phyloP scores from a whole-genome alignment of 352 stramenopile genomes.

The Blastocystis sp. region DNA sequence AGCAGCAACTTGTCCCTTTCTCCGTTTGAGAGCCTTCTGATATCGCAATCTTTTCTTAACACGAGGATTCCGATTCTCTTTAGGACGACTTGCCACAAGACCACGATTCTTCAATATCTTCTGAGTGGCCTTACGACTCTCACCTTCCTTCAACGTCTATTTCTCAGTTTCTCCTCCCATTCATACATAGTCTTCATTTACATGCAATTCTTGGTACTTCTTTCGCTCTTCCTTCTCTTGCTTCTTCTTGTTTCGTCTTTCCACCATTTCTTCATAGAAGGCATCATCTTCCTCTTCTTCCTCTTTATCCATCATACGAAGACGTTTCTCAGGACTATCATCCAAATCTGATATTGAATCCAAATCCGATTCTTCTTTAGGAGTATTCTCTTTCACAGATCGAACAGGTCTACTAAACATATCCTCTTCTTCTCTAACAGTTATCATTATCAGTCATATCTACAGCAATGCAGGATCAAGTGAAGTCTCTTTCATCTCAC shows the following conservation, averaged over 20 bases:
- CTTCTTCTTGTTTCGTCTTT: constrained; percentile 74
- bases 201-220: constrained; percentile 75
- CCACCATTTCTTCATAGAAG: constrained; percentile 78
- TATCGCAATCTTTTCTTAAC: constrained; percentile 97
- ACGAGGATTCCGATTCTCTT: constrained; percentile 95
- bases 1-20: constrained; percentile 88
- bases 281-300: constrained; percentile 71
- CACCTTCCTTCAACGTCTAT: constrained; percentile 76
- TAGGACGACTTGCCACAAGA: constrained; percentile 93
- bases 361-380: neutral
- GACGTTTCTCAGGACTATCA: neutral
- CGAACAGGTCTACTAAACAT: neutral
- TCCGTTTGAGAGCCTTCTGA: constrained; percentile 90
- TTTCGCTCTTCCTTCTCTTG: constrained; percentile 79
- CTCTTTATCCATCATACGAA: constrained; percentile 71
- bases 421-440: neutral
- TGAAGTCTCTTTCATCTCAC: constrained; percentile 52
- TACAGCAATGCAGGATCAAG: neutral
- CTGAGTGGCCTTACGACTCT: constrained; percentile 85
- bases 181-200: constrained; percentile 73
- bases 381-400: neutral
- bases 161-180: constrained; percentile 73
- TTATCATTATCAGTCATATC: constrained; percentile 72
- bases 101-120: constrained; percentile 97
- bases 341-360: neutral